Percentiles rank a stretch among this genome's conserved stretches.
These are phyloP conservation scores for Erigeron philadelphicus DNA, from an alignment of 140 eudicot species.

Conservation along the genomic window DNA sequence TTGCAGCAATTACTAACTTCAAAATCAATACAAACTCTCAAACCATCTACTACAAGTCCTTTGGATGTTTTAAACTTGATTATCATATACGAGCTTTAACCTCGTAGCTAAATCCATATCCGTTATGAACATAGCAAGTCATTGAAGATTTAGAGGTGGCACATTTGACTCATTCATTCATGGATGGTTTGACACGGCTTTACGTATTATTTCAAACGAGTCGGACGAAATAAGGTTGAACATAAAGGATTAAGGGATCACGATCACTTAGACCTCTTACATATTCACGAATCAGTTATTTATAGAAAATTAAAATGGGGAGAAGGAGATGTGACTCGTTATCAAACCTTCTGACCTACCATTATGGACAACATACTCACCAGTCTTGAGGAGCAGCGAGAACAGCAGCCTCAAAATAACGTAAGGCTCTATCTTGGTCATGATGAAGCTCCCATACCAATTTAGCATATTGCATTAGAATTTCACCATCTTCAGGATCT, in stretches of 20 bases:
- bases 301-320: neutral
- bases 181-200: neutral
- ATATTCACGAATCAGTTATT: no score
- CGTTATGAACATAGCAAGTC: neutral
- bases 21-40: neutral
- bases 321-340: neutral
- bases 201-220: neutral
- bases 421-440: conserved; percentile 57
- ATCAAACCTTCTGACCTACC: neutral
- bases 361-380: conserved; percentile 28
- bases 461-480: conserved; percentile 54
- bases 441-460: conserved; percentile 73
- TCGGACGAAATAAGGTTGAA: neutral
- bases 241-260: neutral
- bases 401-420: conserved; percentile 61
- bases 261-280: no score
- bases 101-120: neutral
- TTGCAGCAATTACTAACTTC: neutral
- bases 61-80: neutral
- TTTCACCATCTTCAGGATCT: conserved; percentile 65
- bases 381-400: conserved; percentile 56
- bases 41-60: neutral
- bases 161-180: neutral
- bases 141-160: neutral
- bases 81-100: neutral